A percentile compares a stretch with the other conserved stretches of the same genome.
These are phyloP conservation scores for Penicillium capsulatum DNA, from an alignment of 2,329 filamentous ascomycete genomes.

Conservation along the genomic window DNA sequence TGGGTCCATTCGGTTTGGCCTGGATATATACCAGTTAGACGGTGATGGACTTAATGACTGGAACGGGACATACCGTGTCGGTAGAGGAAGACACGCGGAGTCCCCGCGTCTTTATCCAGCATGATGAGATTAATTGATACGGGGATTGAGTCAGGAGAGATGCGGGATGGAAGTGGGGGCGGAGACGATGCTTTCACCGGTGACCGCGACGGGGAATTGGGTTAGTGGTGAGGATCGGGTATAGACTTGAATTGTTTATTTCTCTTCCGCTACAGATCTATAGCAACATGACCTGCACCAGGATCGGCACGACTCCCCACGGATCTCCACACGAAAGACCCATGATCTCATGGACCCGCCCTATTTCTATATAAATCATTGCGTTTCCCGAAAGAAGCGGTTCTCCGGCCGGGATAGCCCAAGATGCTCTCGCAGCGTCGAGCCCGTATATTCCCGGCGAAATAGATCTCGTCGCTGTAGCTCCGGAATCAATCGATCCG, in stretches of 20 bases:
- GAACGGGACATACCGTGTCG: conserved; percentile 32
- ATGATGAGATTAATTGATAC: conserved; percentile 24
- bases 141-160: too few species aligned
- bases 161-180: too few species aligned
- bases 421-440: conserved; percentile 53
- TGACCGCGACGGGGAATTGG: too few species aligned
- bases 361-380: background rate
- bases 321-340: too few species aligned
- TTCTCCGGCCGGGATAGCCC: conserved; percentile 49
- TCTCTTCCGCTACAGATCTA: too few species aligned
- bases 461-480: conserved; percentile 51
- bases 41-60: background rate
- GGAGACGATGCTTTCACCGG: too few species aligned
- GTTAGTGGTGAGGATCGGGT: too few species aligned
- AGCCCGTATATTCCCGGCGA: conserved; percentile 50
- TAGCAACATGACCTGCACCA: too few species aligned
- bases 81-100: conserved; percentile 38
- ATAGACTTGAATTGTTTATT: too few species aligned
- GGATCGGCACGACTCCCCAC: too few species aligned
- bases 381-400: conserved; percentile 30
- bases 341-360: background rate
- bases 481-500: conserved; percentile 47
- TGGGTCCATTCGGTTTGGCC: conserved; percentile 48
- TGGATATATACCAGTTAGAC: conserved; percentile 7
- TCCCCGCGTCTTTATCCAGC: conserved; percentile 37